Evolutionary conservation across 257 asterid species (phyloP).

Genomic region (Plantago major): DNA sequence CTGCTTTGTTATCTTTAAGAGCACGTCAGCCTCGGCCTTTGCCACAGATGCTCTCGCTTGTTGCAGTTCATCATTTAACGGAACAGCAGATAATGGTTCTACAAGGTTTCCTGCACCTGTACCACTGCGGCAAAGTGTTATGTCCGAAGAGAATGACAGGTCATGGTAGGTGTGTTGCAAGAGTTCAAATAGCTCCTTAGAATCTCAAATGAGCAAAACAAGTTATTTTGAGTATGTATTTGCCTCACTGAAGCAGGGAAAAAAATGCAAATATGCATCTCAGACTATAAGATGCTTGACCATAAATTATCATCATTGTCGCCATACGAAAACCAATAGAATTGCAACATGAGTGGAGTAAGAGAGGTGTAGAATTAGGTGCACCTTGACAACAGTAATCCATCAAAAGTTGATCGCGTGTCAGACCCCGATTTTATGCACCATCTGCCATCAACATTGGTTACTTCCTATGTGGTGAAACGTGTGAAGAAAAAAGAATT

Average conservation of each 20-base stretch:
- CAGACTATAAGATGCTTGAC: too few species aligned
- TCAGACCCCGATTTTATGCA: conserved; percentile 64
- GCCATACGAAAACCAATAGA: too few species aligned
- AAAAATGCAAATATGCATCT: too few species aligned
- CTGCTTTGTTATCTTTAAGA: conserved; percentile 73
- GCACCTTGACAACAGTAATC: conserved; percentile 84
- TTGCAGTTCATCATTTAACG: conserved; percentile 86
- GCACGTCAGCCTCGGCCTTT: conserved; percentile 89
- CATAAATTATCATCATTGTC: too few species aligned
- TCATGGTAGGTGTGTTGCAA: conserved; percentile 4
- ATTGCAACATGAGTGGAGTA: neutral
- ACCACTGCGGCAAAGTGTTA: conserved; percentile 55
- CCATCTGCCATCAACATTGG: conserved; percentile 83
- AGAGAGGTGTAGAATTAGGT: conserved; percentile 23
- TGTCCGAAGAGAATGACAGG: conserved; percentile 19
- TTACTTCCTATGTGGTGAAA: conserved; percentile 53
- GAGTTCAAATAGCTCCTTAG: conserved; percentile 16
- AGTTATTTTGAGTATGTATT: neutral
- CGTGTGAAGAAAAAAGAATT: conserved; percentile 1
- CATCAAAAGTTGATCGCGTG: conserved; percentile 51
- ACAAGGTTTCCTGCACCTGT: conserved; percentile 75
- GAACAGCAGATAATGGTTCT: conserved; percentile 90
- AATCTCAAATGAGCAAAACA: conserved; percentile 15
- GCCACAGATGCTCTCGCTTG: conserved; percentile 75
- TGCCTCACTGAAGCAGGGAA: too few species aligned